phyloP scores from a whole-genome alignment of 805 yeast genomes.

The Suhomyces kilbournensis region DNA sequence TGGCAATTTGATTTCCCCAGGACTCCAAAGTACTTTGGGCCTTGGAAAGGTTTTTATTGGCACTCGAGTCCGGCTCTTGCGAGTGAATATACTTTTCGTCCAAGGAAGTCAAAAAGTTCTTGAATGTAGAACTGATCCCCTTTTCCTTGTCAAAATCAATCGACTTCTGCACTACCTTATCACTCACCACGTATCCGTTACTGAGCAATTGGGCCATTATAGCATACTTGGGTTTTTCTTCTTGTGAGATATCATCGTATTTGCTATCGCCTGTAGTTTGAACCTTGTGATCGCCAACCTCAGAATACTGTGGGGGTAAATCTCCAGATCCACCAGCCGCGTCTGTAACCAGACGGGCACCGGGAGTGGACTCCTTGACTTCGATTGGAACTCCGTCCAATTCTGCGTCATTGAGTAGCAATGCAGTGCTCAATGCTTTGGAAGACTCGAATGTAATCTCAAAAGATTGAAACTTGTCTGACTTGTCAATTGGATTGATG shows the following conservation, averaged over 20 bases:
- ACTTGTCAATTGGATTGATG: slow-evolving; percentile 24
- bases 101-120: slow-evolving; percentile 49
- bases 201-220: slow-evolving; percentile 74
- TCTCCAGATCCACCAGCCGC: background rate
- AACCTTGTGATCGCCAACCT: slow-evolving; percentile 4
- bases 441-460: slow-evolving; percentile 53
- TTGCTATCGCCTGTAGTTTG: slow-evolving; percentile 30
- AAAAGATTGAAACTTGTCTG: slow-evolving; percentile 36
- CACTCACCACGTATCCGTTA: slow-evolving; percentile 69
- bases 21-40: slow-evolving; percentile 29
- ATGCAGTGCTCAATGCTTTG: slow-evolving; percentile 68
- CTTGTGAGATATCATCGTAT: slow-evolving; percentile 61
- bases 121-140: slow-evolving; percentile 59
- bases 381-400: slow-evolving; percentile 56
- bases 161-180: slow-evolving; percentile 57
- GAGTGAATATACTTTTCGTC: slow-evolving; percentile 60
- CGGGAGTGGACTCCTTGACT: slow-evolving; percentile 34
- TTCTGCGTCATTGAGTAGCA: slow-evolving; percentile 70
- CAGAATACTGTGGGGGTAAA: slow-evolving; percentile 16
- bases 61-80: slow-evolving; percentile 47
- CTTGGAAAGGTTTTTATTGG: slow-evolving; percentile 29
- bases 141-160: slow-evolving; percentile 61
- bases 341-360: slow-evolving; percentile 10
- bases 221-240: slow-evolving; percentile 71
- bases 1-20: slow-evolving; percentile 33